Conservation (phyloP, 2,329 filamentous ascomycete genomes). For the Atkinsonella hypoxylon region DNA sequence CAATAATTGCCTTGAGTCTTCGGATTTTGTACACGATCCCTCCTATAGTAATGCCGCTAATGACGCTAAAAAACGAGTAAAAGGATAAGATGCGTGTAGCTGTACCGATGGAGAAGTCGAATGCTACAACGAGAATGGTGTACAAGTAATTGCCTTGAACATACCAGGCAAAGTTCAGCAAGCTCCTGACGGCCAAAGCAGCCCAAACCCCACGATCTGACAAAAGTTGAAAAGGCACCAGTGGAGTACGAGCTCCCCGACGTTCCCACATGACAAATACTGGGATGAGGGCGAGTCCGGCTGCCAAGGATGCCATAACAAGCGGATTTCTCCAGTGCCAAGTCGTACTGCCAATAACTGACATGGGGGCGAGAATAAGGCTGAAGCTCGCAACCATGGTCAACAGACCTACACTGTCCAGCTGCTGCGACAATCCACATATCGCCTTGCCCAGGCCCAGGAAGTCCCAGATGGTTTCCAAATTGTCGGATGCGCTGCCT, state of each 20-base stretch:
- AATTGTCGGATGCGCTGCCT: not conserved
- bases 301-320: slow-evolving; percentile 36
- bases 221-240: slow-evolving; percentile 45
- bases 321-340: slow-evolving; percentile 37
- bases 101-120: slow-evolving; percentile 33
- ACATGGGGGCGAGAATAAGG: slow-evolving; percentile 38
- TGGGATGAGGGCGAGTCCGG: slow-evolving; percentile 37
- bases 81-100: slow-evolving; percentile 37
- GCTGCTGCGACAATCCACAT: slow-evolving; percentile 39
- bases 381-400: slow-evolving; percentile 33
- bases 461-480: not conserved
- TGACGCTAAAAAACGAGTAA: slow-evolving; percentile 35
- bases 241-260: slow-evolving; percentile 33
- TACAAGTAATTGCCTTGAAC: slow-evolving; percentile 37
- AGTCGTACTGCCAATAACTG: slow-evolving; percentile 37
- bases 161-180: slow-evolving; percentile 37
- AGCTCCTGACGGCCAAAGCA: slow-evolving; percentile 39
- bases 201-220: slow-evolving; percentile 50
- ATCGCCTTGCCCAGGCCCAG: slow-evolving; percentile 19
- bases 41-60: slow-evolving; percentile 36
- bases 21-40: slow-evolving; percentile 34
- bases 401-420: slow-evolving; percentile 39
- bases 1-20: slow-evolving; percentile 39
- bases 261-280: slow-evolving; percentile 43
- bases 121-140: slow-evolving; percentile 42